These are phyloP conservation scores for Saururus chinensis DNA, from an alignment of 164 flowering plant species.

Conservation along the genomic window DNA sequence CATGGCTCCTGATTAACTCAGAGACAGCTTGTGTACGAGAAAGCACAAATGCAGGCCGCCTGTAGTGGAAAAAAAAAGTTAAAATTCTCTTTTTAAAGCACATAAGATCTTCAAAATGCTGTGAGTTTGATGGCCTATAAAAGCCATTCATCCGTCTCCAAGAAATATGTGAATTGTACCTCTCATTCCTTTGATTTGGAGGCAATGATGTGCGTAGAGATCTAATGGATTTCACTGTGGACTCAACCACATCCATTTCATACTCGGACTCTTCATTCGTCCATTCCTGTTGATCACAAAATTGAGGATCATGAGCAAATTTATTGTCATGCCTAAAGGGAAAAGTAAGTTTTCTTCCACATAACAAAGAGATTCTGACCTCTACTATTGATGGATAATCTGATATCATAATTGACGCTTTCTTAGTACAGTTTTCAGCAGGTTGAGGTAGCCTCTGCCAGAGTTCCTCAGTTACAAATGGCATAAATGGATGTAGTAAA, in stretches of 20 bases:
- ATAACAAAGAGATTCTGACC: slow-evolving; percentile 27
- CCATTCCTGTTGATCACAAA: slow-evolving; percentile 47
- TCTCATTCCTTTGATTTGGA: slow-evolving; percentile 60
- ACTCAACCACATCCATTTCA: slow-evolving; percentile 72
- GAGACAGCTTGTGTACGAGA: slow-evolving; percentile 37
- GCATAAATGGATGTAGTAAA: slow-evolving; percentile 96
- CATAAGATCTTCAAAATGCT: not conserved
- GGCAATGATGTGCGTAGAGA: slow-evolving; percentile 49
- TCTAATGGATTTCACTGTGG: slow-evolving; percentile 58
- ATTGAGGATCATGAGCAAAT: not conserved
- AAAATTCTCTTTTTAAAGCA: not conserved
- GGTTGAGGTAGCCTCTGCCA: slow-evolving; percentile 95
- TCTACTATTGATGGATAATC: slow-evolving; percentile 67
- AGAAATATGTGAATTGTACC: slow-evolving; percentile 23
- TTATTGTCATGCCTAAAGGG: not conserved
- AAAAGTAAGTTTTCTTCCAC: not conserved
- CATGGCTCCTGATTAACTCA: slow-evolving; percentile 30
- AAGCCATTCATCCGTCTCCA: not conserved
- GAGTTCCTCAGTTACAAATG: slow-evolving; percentile 88
- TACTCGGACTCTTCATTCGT: slow-evolving; percentile 54
- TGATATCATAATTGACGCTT: slow-evolving; percentile 68
- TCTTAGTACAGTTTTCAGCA: slow-evolving; percentile 17
- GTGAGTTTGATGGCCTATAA: not conserved
- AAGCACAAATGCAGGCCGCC: slow-evolving; percentile 67
- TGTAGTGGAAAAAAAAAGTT: slow-evolving; percentile 7